Percentiles rank a stretch among this genome's conserved stretches.
These are phyloP conservation scores for Teunomyces lycoperdinae DNA, from an alignment of 805 yeast species.

Conservation along the genomic window DNA sequence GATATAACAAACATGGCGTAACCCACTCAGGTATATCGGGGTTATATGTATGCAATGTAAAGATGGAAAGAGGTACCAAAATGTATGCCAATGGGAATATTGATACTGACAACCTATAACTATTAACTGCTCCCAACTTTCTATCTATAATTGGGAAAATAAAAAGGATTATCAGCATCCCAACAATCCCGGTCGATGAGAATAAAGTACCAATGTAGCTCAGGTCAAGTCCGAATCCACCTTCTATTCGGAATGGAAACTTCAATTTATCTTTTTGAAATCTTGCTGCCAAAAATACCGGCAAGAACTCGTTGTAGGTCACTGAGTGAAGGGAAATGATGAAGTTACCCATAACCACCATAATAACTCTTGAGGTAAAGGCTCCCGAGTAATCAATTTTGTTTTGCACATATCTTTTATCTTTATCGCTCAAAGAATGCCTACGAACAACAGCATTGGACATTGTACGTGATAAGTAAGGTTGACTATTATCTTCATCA, in stretches of 20 bases:
- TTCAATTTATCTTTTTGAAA: conserved; percentile 22
- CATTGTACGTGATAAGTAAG: conserved; percentile 14
- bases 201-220: conserved; percentile 34
- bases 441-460: conserved; percentile 21
- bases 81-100: conserved; percentile 33
- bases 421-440: conserved; percentile 11
- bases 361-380: conserved; percentile 30
- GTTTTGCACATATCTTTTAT: conserved; percentile 2
- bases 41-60: conserved; percentile 29
- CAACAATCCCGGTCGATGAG: conserved; percentile 36
- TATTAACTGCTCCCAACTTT: conserved; percentile 27
- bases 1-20: conserved; percentile 25
- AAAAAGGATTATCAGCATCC: conserved; percentile 28
- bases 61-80: conserved; percentile 28
- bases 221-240: conserved; percentile 35
- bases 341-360: conserved; percentile 32
- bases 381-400: conserved; percentile 11
- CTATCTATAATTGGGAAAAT: conserved; percentile 35
- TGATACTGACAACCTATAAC: conserved; percentile 29
- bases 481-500: conserved; percentile 8
- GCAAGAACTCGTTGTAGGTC: conserved; percentile 35
- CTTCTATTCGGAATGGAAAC: conserved; percentile 35
- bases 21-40: conserved; percentile 27
- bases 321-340: conserved; percentile 32
- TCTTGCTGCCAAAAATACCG: conserved; percentile 34